A percentile compares a stretch with the other conserved stretches of the same genome.
Evolutionary conservation across 768 basidiomycete species (phyloP).

Genomic region (Lactarius deliciosus): DNA sequence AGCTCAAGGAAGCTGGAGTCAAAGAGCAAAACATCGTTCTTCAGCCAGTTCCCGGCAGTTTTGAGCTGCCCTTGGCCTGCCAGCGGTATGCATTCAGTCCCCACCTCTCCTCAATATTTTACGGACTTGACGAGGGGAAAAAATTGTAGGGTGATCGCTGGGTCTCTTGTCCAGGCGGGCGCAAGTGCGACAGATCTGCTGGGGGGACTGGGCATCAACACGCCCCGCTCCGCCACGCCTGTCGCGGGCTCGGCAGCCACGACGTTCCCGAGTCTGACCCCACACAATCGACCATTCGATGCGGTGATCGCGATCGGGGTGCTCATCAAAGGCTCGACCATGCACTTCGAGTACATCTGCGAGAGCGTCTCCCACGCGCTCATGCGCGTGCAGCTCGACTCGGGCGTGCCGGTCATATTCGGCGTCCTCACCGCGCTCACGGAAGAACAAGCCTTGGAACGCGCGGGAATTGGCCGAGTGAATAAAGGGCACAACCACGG

Average conservation of each 20-base stretch:
- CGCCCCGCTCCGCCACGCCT: conserved; percentile 56
- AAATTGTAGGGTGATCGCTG: conserved; percentile 73
- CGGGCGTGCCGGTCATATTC: conserved; percentile 92
- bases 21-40: conserved; percentile 87
- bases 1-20: conserved; percentile 83
- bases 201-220: conserved; percentile 52
- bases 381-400: conserved; percentile 93
- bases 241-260: conserved; percentile 41
- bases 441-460: conserved; percentile 92
- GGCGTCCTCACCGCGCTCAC: conserved; percentile 91
- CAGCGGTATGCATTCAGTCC: conserved; percentile 58
- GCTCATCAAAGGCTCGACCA: conserved; percentile 95
- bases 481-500: conserved; percentile 94
- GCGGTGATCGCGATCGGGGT: conserved; percentile 97
- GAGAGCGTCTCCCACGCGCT: conserved; percentile 91
- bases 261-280: conserved; percentile 31
- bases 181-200: conserved; percentile 81
- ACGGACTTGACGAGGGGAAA: neutral
- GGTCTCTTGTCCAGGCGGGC: conserved; percentile 77
- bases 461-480: conserved; percentile 79
- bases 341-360: conserved; percentile 99
- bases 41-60: conserved; percentile 92
- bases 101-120: conserved; percentile 17
- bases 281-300: conserved; percentile 72
- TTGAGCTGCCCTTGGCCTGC: conserved; percentile 85